Base-by-base conservation (phyloP, 306 rosid genomes). In the Hippophae rhamnoides region DNA sequence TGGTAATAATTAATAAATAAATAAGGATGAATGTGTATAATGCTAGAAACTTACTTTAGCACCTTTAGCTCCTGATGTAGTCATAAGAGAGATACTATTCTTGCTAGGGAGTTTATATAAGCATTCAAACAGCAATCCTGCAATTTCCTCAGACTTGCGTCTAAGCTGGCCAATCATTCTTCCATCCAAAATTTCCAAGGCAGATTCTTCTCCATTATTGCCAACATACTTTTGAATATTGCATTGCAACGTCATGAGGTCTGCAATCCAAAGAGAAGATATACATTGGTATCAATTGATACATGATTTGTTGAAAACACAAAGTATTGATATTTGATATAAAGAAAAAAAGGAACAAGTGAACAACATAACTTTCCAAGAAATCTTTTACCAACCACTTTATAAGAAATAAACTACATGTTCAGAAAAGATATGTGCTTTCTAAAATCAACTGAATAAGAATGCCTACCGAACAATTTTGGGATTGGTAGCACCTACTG, bases 51-150 rank as follows among this genome's bases (percentile, higher is more conserved):
- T 72, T 80, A 85, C 98, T 81, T 75, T 75, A 58, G 89, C 83
- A 64, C 96, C 98, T 81, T 92, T 92, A 52, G 98, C 98, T 58
- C 98, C 98, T 60, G 96, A 92, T 49, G 94, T 87, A 51, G 96
- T 92, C 98, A 92, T 92, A 63, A 92, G 95, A 74, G 95, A 85
- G 63, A 87, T 92, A 66, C 94, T 87, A 71, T 87, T 92, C 72
- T 83, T 83, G 56, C 85, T 88, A 0, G 95, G 86, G 51, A 86
- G 90, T 65, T 92, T 92, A 67, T 73, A 72, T 61, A 83, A 64
- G 54, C 89, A 96, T 56, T 79, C 82, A 67, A 82, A 78, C 66
- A 90, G 72, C 73, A 90, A 79, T 60, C 78, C 86, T 81, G 85
- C 87, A 72, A 90, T 80, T 60, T 73, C 72, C 64, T 82, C 87